Evolutionary conservation across 139 green algal species (phyloP), one percentile per base, ranked within the genome.

Genomic region (Tetradesmus lagerheimii): DNA sequence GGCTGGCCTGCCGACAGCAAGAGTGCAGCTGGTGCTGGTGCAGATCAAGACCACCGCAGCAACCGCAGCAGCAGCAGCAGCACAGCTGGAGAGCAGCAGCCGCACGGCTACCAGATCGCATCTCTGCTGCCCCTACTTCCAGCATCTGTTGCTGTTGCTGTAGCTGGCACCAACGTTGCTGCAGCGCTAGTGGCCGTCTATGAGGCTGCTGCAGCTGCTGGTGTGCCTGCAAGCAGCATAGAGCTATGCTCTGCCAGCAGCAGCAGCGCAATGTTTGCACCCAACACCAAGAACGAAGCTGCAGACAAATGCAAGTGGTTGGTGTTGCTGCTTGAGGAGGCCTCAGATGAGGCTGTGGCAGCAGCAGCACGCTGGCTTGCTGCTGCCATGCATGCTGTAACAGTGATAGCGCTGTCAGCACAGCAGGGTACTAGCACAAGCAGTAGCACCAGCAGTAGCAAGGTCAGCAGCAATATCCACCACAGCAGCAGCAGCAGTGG

Each of bases 191-290:
- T 50, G 1, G 12, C 50, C 1, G 16, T 74, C 0, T 47, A 47
- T 34, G 80, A 38, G 37, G 80, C 80, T 35, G 47, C 80, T 75
- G 80, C 43, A 76, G 47, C 47, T 25, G 80, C 80, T 50, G 80
- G 34, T 25, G 1, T 76, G 31, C n/a, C 20, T 15, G 12, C n/a
- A 34, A 15, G 80, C 29, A 76, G 14, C 45, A 75, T 76, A 6
- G 6, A 45, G 27, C 35, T 37, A 20, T 43, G n/a, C 20, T 25
- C 31, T 45, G 31, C 23, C 8, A 66, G 41, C 41, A 66, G 41
- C 41, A 34, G 41, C 41, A 39, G 41, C 80, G 71, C 1, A 15
- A n/a, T 20, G 3, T n/a, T 6, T 62, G 50, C 79, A n/a, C n/a
- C n/a, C n/a, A n/a, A n/a, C n/a, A n/a, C n/a, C 12, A 27, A 18